Evolutionary conservation across 805 yeast species (phyloP).

Genomic region (Starmerella apis): DNA sequence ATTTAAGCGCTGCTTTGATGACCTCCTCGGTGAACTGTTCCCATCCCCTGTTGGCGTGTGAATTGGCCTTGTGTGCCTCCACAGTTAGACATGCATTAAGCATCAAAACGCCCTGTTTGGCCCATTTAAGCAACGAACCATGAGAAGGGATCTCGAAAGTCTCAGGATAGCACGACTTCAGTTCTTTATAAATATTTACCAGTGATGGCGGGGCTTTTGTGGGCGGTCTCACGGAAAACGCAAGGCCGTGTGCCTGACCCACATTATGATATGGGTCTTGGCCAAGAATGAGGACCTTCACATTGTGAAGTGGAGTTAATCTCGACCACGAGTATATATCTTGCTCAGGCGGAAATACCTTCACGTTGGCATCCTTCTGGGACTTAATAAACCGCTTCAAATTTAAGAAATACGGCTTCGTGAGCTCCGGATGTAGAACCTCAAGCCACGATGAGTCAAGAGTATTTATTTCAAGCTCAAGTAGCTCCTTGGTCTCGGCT

Average conservation of each 20-base stretch:
- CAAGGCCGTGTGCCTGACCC: slow-evolving; percentile 93
- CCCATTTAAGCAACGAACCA: slow-evolving; percentile 75
- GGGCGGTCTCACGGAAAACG: slow-evolving; percentile 81
- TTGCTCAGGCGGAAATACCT: slow-evolving; percentile 65
- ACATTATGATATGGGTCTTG: slow-evolving; percentile 94
- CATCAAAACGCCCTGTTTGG: slow-evolving; percentile 73
- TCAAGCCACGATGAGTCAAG: slow-evolving; percentile 73
- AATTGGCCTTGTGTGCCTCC: slow-evolving; percentile 83
- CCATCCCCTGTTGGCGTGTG: slow-evolving; percentile 90
- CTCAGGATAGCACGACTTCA: slow-evolving; percentile 56
- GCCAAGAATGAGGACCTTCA: slow-evolving; percentile 74
- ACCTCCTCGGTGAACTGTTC: slow-evolving; percentile 74
- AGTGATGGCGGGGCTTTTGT: slow-evolving; percentile 82
- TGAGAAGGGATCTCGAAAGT: slow-evolving; percentile 49
- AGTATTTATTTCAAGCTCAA: slow-evolving; percentile 56
- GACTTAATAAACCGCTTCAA: slow-evolving; percentile 52
- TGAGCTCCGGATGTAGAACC: slow-evolving; percentile 55
- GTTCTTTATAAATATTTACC: slow-evolving; percentile 72
- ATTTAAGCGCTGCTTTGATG: slow-evolving; percentile 40
- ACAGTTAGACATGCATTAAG: slow-evolving; percentile 86
- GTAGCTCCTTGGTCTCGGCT: slow-evolving; percentile 41
- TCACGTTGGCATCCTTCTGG: slow-evolving; percentile 38
- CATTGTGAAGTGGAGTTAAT: slow-evolving; percentile 61
- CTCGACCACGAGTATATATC: slow-evolving; percentile 89
- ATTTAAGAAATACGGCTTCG: slow-evolving; percentile 71